Evolutionary conservation across 371 early-diverging fungal genomes (phyloP).

Genomic region (Mucor saturninus): DNA sequence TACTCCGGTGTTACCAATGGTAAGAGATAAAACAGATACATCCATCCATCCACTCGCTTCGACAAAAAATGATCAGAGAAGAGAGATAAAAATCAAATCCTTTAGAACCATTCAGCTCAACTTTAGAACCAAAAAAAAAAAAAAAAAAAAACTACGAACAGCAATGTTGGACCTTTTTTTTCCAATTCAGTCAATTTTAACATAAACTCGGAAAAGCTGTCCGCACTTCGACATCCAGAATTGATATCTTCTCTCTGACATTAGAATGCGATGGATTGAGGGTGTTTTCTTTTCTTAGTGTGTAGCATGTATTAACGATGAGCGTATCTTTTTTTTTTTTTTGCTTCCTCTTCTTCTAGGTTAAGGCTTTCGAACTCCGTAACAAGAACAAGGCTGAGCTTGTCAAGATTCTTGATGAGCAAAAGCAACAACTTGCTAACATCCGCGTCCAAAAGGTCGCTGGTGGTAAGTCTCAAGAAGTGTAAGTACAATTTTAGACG

Average conservation of each 20-base stretch:
- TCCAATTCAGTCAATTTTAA: too few species aligned
- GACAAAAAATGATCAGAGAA: not conserved
- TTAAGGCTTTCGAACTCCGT: slow-evolving; percentile 92
- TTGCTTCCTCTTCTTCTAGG: slow-evolving; percentile 20
- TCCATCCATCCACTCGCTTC: slow-evolving; percentile 8
- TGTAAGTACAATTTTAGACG: slow-evolving; percentile 58
- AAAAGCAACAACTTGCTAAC: slow-evolving; percentile 90
- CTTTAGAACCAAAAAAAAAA: not conserved
- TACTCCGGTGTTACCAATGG: slow-evolving; percentile 25
- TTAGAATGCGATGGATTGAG: too few species aligned
- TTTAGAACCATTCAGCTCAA: not conserved
- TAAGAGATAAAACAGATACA: slow-evolving; percentile 10
- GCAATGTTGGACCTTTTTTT: too few species aligned
- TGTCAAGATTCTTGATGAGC: slow-evolving; percentile 84
- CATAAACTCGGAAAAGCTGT: too few species aligned
- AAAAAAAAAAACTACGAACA: too few species aligned
- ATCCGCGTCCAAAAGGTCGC: slow-evolving; percentile 93
- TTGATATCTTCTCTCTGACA: too few species aligned
- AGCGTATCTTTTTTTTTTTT: too few species aligned
- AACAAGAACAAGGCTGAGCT: slow-evolving; percentile 91
- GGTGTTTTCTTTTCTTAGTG: too few species aligned
- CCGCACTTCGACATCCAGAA: too few species aligned
- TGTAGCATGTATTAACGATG: too few species aligned
- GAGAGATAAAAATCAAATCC: not conserved
- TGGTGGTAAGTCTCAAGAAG: slow-evolving; percentile 80